Evolutionary conservation across 2,329 filamentous ascomycete genomes (phyloP).

Genomic region (Magnaporthiopsis poae): DNA sequence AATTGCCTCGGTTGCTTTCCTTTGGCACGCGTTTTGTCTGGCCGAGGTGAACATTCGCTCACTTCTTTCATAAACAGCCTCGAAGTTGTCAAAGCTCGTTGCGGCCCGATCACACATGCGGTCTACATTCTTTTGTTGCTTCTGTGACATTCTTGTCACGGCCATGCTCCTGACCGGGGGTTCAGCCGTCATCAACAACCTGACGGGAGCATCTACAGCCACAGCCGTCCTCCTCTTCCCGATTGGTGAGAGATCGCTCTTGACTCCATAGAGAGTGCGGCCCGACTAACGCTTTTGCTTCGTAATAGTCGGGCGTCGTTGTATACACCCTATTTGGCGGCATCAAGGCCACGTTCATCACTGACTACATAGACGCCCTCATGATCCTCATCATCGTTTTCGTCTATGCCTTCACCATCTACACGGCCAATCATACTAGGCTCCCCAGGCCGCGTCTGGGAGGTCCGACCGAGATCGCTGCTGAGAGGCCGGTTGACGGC

Average conservation of each 20-base stretch:
- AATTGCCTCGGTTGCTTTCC: too few relatives aligned
- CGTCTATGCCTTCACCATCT: constrained; percentile 70
- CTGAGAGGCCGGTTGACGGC: constrained; percentile 63
- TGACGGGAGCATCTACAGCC: constrained; percentile 66
- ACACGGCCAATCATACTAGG: constrained; percentile 64
- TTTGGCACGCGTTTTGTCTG: too few relatives aligned
- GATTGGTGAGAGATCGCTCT: constrained; percentile 47
- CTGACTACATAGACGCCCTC: constrained; percentile 80
- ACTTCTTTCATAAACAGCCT: constrained; percentile 42
- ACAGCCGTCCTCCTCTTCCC: constrained; percentile 79
- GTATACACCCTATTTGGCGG: not conserved
- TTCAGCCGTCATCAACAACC: constrained; percentile 58
- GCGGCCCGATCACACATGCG: constrained; percentile 55
- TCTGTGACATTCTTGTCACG: constrained; percentile 79
- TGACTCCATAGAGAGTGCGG: too few relatives aligned
- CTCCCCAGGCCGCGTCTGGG: constrained; percentile 67
- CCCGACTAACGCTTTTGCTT: too few relatives aligned
- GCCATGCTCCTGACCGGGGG: constrained; percentile 67
- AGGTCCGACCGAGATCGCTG: constrained; percentile 62
- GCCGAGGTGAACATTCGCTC: too few relatives aligned
- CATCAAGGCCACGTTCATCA: constrained; percentile 80
- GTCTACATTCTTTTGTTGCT: constrained; percentile 81
- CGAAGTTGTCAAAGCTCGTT: constrained; percentile 72
- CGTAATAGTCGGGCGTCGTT: not conserved
- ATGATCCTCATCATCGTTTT: constrained; percentile 36